These are phyloP conservation scores for Ganoderma resinaceum DNA, from an alignment of 1,284 basidiomycete species.

Conservation along the genomic window DNA sequence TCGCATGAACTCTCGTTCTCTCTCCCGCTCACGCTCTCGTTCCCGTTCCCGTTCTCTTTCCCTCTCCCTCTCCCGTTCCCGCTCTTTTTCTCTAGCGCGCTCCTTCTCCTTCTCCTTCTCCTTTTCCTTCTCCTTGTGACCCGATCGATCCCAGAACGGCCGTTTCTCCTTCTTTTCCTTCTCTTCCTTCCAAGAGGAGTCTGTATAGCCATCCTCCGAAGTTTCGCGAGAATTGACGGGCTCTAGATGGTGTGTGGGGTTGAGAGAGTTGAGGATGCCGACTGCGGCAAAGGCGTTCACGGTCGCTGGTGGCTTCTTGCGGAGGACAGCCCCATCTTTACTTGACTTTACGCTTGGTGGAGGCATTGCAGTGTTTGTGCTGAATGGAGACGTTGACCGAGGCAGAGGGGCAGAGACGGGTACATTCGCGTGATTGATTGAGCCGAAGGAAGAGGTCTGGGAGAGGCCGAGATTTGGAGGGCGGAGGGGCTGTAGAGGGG, in stretches of 20 bases:
- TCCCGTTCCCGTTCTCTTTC: slow-evolving; percentile 12
- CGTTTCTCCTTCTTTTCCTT: slow-evolving; percentile 54
- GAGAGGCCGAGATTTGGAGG: slow-evolving; percentile 47
- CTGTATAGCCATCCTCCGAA: slow-evolving; percentile 40
- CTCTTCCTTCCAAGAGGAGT: slow-evolving; percentile 44
- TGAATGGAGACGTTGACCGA: slow-evolving; percentile 49
- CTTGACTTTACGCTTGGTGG: slow-evolving; percentile 29
- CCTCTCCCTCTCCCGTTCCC: slow-evolving; percentile 42
- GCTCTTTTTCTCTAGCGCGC: slow-evolving; percentile 34
- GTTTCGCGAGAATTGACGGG: slow-evolving; percentile 28
- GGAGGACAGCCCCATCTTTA: slow-evolving; percentile 34
- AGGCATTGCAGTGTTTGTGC: slow-evolving; percentile 40
- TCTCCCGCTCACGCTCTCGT: slow-evolving; percentile 34
- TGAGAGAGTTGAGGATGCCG: slow-evolving; percentile 64
- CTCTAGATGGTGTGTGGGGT: slow-evolving; percentile 50
- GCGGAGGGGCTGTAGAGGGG: slow-evolving; percentile 33
- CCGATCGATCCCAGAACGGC: slow-evolving; percentile 59
- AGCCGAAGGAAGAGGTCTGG: slow-evolving; percentile 49
- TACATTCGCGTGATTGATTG: slow-evolving; percentile 40
- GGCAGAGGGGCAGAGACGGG: slow-evolving; percentile 40
- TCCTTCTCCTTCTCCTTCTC: slow-evolving; percentile 33
- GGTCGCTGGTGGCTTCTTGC: slow-evolving; percentile 41
- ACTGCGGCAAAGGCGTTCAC: slow-evolving; percentile 48
- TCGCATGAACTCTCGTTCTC: slow-evolving; percentile 13
- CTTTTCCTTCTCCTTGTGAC: slow-evolving; percentile 35